These are phyloP conservation scores for Pseudopediastrum boryanum DNA, from an alignment of 139 green algal genomes.

Conservation along the genomic window DNA sequence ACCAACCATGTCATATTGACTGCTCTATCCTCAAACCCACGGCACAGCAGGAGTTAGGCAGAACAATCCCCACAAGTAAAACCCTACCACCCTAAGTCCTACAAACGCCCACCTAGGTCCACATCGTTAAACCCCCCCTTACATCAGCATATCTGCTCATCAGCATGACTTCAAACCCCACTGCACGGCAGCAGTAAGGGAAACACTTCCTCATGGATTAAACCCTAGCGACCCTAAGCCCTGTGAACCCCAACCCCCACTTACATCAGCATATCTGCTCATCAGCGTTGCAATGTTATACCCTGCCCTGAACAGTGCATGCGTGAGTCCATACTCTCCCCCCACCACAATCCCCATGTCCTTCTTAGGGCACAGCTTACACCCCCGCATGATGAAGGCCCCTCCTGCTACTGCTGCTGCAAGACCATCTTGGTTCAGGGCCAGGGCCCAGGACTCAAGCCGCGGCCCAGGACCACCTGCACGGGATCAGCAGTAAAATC, in stretches of 20 bases:
- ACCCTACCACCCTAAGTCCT: no score
- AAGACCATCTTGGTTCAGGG: constrained; percentile 44
- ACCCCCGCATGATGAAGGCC: constrained; percentile 62
- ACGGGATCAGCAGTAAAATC: not conserved
- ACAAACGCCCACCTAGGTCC: no score
- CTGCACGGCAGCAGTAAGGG: no score
- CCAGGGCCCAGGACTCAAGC: constrained; percentile 62
- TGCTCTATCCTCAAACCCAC: no score
- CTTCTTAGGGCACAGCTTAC: constrained; percentile 69
- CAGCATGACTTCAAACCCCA: no score
- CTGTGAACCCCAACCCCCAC: not conserved
- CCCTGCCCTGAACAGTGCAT: constrained; percentile 52
- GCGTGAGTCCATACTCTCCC: constrained; percentile 78
- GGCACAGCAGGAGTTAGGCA: no score
- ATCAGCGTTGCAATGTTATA: constrained; percentile 80
- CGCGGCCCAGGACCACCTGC: constrained; percentile 52
- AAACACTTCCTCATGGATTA: constrained; percentile 21
- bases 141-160: not conserved
- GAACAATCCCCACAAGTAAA: no score
- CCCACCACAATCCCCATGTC: constrained; percentile 47
- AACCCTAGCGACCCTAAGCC: no score
- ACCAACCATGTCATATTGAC: no score
- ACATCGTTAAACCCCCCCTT: no score
- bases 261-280: constrained; percentile 57
- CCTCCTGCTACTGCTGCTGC: constrained; percentile 32